Conservation (phyloP, 2,329 filamentous ascomycete genomes). For the Cladosporium sp. region DNA sequence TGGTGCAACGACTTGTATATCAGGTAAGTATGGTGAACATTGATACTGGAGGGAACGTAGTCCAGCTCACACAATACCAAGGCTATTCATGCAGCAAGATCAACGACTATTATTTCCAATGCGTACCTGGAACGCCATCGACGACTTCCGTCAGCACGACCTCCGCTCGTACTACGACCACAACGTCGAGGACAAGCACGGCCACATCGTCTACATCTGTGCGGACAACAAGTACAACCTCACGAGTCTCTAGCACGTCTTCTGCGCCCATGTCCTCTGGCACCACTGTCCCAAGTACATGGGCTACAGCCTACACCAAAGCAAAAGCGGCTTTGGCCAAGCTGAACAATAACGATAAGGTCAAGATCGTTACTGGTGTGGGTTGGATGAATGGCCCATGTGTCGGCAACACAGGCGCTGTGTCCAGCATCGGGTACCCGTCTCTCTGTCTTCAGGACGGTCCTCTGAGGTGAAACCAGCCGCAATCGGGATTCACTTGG, state of each 20-base stretch:
- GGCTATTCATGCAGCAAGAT: slow-evolving; percentile 29
- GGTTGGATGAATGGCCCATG: slow-evolving; percentile 37
- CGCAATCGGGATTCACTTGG: neutral
- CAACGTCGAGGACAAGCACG: neutral
- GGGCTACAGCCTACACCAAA: slow-evolving; percentile 36
- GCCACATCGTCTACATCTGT: neutral
- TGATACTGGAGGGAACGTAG: neutral
- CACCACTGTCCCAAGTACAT: slow-evolving; percentile 14
- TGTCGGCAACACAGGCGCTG: slow-evolving; percentile 50
- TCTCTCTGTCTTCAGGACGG: slow-evolving; percentile 84
- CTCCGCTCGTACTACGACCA: neutral
- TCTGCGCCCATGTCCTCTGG: neutral
- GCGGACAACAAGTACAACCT: neutral
- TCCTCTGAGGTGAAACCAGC: slow-evolving; percentile 57
- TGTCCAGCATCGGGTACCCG: slow-evolving; percentile 64
- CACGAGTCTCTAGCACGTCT: neutral
- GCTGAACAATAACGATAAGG: slow-evolving; percentile 32
- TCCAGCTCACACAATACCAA: neutral
- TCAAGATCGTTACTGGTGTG: slow-evolving; percentile 35
- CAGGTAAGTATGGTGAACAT: slow-evolving; percentile 13
- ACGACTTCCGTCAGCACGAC: neutral
- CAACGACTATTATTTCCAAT: slow-evolving; percentile 36
- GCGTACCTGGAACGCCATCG: slow-evolving; percentile 18
- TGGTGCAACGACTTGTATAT: slow-evolving; percentile 33
- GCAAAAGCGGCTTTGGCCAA: slow-evolving; percentile 34